These are phyloP conservation scores for Polyporus arcularius DNA, from an alignment of 768 basidiomycete genomes.

Conservation along the genomic window DNA sequence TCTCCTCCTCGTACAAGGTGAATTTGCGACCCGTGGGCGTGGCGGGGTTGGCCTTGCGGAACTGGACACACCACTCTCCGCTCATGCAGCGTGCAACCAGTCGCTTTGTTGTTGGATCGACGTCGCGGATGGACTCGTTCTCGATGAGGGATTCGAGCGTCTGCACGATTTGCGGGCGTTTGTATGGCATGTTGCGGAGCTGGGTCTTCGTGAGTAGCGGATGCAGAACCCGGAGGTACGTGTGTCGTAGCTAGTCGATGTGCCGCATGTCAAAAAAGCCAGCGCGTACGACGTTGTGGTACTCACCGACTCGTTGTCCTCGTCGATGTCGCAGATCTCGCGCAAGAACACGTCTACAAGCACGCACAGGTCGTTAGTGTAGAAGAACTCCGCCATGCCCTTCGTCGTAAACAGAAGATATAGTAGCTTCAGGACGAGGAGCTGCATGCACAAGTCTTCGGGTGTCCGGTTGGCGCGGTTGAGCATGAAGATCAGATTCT, in stretches of 20 bases:
- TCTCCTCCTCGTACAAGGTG: conserved; percentile 28
- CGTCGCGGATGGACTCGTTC: conserved; percentile 75
- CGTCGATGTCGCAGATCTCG: conserved; percentile 87
- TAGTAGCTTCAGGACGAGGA: conserved; percentile 90
- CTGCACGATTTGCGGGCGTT: conserved; percentile 85
- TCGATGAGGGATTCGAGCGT: conserved; percentile 77
- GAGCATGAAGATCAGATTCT: conserved; percentile 99
- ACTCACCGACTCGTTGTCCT: conserved; percentile 90
- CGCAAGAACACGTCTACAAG: conserved; percentile 98
- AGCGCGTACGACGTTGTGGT: not conserved
- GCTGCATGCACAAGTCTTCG: conserved; percentile 93
- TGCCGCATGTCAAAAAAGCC: not conserved
- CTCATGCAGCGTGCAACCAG: conserved; percentile 89
- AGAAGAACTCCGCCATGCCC: conserved; percentile 94
- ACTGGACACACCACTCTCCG: conserved; percentile 83
- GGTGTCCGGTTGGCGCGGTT: conserved; percentile 92
- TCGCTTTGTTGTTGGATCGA: conserved; percentile 85
- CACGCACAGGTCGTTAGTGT: conserved; percentile 95
- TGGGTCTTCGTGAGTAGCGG: conserved; percentile 95
- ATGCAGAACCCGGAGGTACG: conserved; percentile 94
- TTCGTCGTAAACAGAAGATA: conserved; percentile 94
- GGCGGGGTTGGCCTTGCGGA: conserved; percentile 42
- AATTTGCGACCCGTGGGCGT: conserved; percentile 25
- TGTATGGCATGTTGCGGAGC: conserved; percentile 81
- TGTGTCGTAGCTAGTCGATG: conserved; percentile 75